Evolutionary conservation across 129 eudicot species (phyloP).

Genomic region (Escallonia rubra): DNA sequence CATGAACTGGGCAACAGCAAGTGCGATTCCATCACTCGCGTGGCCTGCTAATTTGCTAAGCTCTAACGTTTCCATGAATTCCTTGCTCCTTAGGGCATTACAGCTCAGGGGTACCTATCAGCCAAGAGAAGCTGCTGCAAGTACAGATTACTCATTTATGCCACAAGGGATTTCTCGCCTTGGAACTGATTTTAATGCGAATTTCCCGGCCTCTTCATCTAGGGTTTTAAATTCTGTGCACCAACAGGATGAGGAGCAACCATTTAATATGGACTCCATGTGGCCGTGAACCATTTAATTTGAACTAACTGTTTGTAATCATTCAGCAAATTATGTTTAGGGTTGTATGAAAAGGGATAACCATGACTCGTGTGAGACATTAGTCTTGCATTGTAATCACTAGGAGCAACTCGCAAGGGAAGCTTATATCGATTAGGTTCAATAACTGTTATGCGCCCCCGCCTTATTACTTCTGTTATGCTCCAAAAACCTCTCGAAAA

Average conservation of each 20-base stretch:
- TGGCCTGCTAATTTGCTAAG: constrained; percentile 56
- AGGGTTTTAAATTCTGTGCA: constrained; percentile 35
- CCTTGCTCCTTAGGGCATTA: constrained; percentile 66
- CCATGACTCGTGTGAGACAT: too few species aligned
- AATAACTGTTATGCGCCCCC: too few species aligned
- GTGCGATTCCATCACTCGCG: constrained; percentile 30
- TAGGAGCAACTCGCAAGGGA: too few species aligned
- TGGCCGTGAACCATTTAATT: constrained; percentile 34
- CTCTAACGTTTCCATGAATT: constrained; percentile 60
- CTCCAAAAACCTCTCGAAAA: too few species aligned
- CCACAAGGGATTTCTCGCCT: constrained; percentile 44
- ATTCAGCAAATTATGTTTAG: too few species aligned
- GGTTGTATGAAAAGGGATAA: too few species aligned
- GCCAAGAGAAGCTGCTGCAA: constrained; percentile 41
- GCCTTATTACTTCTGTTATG: too few species aligned
- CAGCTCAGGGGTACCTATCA: constrained; percentile 49
- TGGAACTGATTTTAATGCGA: constrained; percentile 27
- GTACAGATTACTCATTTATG: constrained; percentile 33
- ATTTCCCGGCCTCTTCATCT: constrained; percentile 41
- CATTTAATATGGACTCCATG: constrained; percentile 74
- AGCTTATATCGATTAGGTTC: too few species aligned
- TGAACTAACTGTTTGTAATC: background rate
- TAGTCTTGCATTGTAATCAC: too few species aligned
- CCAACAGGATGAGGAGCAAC: constrained; percentile 48
- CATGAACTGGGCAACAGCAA: constrained; percentile 29